Evolutionary conservation across 495 filamentous ascomycete species (phyloP), one percentile per base, ranked within the genome.

Genomic region (Chaetomium tenue): DNA sequence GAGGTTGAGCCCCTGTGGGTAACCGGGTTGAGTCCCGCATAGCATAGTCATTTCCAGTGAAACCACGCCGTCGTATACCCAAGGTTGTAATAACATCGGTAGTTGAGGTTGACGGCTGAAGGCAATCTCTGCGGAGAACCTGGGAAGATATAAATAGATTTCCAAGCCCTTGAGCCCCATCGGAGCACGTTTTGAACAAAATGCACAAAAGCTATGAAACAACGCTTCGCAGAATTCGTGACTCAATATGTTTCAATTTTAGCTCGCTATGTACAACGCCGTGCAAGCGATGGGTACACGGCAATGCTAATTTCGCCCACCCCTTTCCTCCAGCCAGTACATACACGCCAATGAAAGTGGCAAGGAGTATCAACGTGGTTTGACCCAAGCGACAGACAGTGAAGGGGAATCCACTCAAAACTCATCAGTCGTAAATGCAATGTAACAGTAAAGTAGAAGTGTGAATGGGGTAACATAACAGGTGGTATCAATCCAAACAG

Each of bases 241-340:
- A 44, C 33, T 57, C 54, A 37, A 40, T 22, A 42, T 57, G 54
- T 57, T 57, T 57, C 54, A 57, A 57, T 33, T 42, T 57, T 5
- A 18, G 12, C 9, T 33, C 3, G 33, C 53, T 39, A 56, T 39
- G 28, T 33, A 57, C 51, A 18, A 30, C 3, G n/a, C 25, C 18
- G 25, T 53, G 26, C 51, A 33, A 33, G 51, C 26, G 54, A 37
- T 20, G 53, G 33, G 11, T 37, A 39, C 18, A 55, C 11, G 23
- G 25, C 50, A 30, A 55, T 39, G 23, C 50, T 8, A 11, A 50
- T 18, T 23, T 28, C 9, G 7, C 33, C 50, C 25, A 3, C 23
- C 18, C 26, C 22, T 25, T 23, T 53, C 25, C 50, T n/a, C 18
- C 51, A 15, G 20, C 52, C 52, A 13, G 23, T 5, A 20, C 46